phyloP scores from a whole-genome alignment of 1,284 basidiomycete species.

The Chondrostereum purpureum region DNA sequence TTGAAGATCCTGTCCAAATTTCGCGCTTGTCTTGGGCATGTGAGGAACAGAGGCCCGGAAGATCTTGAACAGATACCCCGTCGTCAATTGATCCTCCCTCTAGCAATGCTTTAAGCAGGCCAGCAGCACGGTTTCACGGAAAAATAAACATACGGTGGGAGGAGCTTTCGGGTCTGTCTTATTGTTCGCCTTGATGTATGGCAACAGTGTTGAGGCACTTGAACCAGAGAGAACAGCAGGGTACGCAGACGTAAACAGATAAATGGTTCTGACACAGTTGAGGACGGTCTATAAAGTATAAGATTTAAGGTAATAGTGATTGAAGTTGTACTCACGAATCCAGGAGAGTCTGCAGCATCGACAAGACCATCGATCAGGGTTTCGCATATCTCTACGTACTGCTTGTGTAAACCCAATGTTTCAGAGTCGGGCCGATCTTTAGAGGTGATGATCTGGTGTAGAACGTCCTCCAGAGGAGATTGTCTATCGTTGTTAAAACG shows the following conservation, averaged over 20 bases:
- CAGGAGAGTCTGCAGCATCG: constrained; percentile 73
- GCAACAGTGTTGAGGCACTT: constrained; percentile 77
- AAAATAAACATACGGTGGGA: too few species aligned
- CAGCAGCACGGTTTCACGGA: too few species aligned
- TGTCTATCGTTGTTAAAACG: constrained; percentile 72
- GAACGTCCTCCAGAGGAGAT: constrained; percentile 77
- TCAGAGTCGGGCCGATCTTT: constrained; percentile 49
- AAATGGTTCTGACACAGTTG: constrained; percentile 79
- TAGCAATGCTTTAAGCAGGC: constrained; percentile 31
- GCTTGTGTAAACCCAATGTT: constrained; percentile 44
- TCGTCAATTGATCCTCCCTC: constrained; percentile 77
- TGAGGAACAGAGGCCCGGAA: constrained; percentile 81
- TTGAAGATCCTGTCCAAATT: constrained; percentile 84
- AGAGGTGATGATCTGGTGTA: constrained; percentile 71
- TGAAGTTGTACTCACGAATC: constrained; percentile 53
- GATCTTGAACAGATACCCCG: constrained; percentile 82
- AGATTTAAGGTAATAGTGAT: constrained; percentile 10
- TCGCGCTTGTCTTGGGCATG: constrained; percentile 82
- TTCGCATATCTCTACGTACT: constrained; percentile 75
- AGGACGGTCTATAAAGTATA: constrained; percentile 53
- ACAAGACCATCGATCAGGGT: constrained; percentile 82
- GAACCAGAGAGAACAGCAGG: constrained; percentile 75
- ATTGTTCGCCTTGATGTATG: constrained; percentile 79
- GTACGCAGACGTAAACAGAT: constrained; percentile 75
- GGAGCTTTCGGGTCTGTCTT: constrained; percentile 27